Base-by-base conservation (phyloP, 169 alveolate genomes). In the Plasmodium cynomolgi region DNA sequence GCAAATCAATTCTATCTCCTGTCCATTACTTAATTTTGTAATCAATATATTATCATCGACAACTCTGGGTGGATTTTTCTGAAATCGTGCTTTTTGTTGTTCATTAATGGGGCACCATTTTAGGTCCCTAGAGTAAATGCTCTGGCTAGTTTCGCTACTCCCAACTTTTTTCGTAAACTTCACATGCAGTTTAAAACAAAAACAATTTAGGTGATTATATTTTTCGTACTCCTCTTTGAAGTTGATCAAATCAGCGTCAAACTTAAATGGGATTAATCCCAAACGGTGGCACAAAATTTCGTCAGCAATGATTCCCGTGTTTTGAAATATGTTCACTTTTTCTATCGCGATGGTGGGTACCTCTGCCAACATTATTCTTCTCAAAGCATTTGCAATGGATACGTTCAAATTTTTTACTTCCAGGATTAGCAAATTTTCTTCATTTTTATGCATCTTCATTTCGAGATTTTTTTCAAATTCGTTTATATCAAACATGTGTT, bases 271-370 rank as follows among this genome's bases (percentile, higher is more conserved):
- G 37, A 99, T 96, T 41, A 99, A 97, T 3, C 99, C 99, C 91
- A 99, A 96, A 79, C 99, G 95, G 91, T 99, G 99, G 23, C 99
- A 99, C 44, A 99, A 95, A 9, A 98, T 99, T 95, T 99, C 99
- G 97, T 99, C 99, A 81, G 99, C 99, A 72, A 99, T 97, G 3
- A 99, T 99, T 23, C 98, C 98, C 0, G 98, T 97, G 77, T 97
- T 97, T 83, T 97, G 98, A 92, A 88, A 81, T 34, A 96, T 96
- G 68, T 95, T 96, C 17, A 99, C 99, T 81, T 98, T 96, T 88
- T 99, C 99, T 33, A 98, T 97, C 3, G 99, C 99, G 96, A 99
- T 98, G 68, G 99, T 98, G 20, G 99, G 99, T 11, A 98, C 99
- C 94, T 99, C 99, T 5, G 99, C 98, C 44, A 99, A 92, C 93